Evolutionary conservation across 441 rosid species (phyloP).

Genomic region (Francoa sonchifolia): DNA sequence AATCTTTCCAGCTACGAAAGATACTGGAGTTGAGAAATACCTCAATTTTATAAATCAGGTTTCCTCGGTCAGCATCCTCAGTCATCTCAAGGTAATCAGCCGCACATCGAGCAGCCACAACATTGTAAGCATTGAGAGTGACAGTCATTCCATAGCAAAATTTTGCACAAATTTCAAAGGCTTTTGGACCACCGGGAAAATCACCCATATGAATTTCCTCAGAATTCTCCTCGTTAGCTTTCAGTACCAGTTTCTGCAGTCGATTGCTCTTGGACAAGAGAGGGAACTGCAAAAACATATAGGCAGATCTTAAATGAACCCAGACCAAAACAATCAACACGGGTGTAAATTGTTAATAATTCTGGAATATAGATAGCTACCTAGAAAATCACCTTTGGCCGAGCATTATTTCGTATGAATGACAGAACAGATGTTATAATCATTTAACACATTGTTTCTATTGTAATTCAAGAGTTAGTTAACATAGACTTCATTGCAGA

Average conservation of each 20-base stretch:
- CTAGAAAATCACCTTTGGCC: no score
- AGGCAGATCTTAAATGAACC: conserved; percentile 7
- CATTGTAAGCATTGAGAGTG: conserved; percentile 75
- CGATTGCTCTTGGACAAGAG: conserved; percentile 71
- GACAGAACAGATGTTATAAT: no score
- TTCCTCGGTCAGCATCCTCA: conserved; percentile 71
- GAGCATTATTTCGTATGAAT: no score
- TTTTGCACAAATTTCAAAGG: conserved; percentile 91
- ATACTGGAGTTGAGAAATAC: conserved; percentile 82
- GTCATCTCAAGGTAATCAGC: conserved; percentile 95
- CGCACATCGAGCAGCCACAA: conserved; percentile 78
- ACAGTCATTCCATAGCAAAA: conserved; percentile 92
- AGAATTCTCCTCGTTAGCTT: conserved; percentile 42
- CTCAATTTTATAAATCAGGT: conserved; percentile 73
- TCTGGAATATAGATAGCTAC: background rate
- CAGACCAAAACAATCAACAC: background rate
- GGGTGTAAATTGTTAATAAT: background rate
- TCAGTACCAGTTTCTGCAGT: conserved; percentile 50
- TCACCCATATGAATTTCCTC: conserved; percentile 45
- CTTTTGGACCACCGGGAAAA: conserved; percentile 84
- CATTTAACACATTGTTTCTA: no score
- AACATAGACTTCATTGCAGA: no score
- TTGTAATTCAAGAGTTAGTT: no score
- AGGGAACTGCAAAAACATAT: conserved; percentile 56
- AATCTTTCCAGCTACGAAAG: conserved; percentile 92